Evolutionary conservation across 257 asterid genomes (phyloP).

Genomic region (Solanum sejunctum): DNA sequence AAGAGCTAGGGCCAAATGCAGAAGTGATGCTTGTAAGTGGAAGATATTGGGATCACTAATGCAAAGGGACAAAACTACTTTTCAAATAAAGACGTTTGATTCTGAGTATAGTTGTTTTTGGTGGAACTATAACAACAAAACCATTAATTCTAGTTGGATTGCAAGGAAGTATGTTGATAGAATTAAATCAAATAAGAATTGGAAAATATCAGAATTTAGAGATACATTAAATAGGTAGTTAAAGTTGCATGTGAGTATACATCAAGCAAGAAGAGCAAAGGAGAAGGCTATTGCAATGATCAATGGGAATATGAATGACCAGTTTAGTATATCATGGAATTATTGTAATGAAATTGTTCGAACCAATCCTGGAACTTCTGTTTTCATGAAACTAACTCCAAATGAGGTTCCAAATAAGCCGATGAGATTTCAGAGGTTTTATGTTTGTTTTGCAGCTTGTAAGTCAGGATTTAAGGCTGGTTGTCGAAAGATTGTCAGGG

Average conservation of each 20-base stretch:
- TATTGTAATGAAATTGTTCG: neutral
- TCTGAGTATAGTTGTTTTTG: neutral
- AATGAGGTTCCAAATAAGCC: neutral
- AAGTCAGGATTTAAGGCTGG: too few species aligned
- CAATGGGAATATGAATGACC: neutral
- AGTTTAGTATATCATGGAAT: neutral
- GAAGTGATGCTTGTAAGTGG: neutral
- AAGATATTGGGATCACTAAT: neutral
- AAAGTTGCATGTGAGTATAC: neutral
- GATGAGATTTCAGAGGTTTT: too few species aligned
- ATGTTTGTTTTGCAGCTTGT: too few species aligned
- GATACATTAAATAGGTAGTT: neutral
- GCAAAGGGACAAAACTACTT: neutral
- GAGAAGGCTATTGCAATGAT: neutral
- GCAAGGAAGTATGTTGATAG: too few species aligned
- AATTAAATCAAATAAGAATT: too few species aligned
- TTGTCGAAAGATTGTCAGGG: too few species aligned
- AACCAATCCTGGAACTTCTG: neutral
- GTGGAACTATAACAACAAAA: too few species aligned
- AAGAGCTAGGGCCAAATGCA: neutral
- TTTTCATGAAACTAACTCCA: neutral
- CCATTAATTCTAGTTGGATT: too few species aligned
- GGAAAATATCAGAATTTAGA: too few species aligned
- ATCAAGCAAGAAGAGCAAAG: neutral
- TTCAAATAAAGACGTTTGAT: neutral